Conservation (phyloP, 2,329 filamentous ascomycete genomes). For the Exserohilum rostratum region DNA sequence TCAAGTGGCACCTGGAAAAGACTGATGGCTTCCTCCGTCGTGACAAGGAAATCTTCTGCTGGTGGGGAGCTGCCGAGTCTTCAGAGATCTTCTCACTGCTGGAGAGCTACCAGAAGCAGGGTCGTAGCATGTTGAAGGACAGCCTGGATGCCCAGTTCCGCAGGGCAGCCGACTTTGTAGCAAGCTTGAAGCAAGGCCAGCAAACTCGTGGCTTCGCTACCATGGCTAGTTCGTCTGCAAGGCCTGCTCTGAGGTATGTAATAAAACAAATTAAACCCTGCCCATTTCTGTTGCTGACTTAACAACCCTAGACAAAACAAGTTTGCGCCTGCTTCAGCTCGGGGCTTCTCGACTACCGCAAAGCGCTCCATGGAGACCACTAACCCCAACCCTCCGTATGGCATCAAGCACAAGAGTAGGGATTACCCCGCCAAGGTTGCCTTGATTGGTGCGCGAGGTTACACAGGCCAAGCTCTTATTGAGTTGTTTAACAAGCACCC, state of each 20-base stretch:
- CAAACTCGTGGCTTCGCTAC: conserved; percentile 71
- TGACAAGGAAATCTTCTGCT: conserved; percentile 90
- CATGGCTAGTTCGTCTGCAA: conserved; percentile 36
- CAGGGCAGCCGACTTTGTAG: conserved; percentile 73
- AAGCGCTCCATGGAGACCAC: conserved; percentile 57
- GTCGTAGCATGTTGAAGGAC: conserved; percentile 84
- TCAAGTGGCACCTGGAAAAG: conserved; percentile 94
- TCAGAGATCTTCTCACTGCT: conserved; percentile 84
- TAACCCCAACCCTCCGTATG: conserved; percentile 89
- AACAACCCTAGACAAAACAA: conserved; percentile 11
- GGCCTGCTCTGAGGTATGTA: conserved; percentile 30
- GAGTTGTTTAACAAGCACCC: conserved; percentile 86
- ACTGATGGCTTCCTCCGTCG: conserved; percentile 88
- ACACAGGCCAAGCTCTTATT: conserved; percentile 91
- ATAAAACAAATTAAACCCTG: not conserved
- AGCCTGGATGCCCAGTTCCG: conserved; percentile 88
- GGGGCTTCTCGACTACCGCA: conserved; percentile 63
- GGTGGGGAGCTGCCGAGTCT: conserved; percentile 85
- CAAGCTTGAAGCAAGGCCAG: conserved; percentile 63
- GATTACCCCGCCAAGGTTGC: conserved; percentile 78
- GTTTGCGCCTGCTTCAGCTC: conserved; percentile 47
- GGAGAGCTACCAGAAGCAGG: conserved; percentile 81
- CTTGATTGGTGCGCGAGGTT: conserved; percentile 89
- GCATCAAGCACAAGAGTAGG: conserved; percentile 86
- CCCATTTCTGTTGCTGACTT: not conserved